Evolutionary conservation across 2,329 filamentous ascomycete species (phyloP).

Genomic region (Aspergillus thermomutatus): DNA sequence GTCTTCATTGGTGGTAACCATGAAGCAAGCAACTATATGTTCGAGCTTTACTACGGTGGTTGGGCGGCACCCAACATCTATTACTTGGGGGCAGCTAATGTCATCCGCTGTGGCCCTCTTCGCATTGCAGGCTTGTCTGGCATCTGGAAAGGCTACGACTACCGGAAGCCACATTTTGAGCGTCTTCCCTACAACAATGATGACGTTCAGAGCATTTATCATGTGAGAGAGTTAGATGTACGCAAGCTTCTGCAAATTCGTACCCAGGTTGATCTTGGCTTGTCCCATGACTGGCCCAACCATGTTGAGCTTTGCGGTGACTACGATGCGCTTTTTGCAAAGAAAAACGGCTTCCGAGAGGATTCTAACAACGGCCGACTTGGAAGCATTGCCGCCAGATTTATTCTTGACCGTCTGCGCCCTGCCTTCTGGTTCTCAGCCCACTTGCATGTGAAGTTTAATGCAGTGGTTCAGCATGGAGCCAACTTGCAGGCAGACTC

Average conservation of each 20-base stretch:
- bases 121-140: conserved; percentile 88
- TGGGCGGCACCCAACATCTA: conserved; percentile 98
- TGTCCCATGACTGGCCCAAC: conserved; percentile 95
- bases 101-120: conserved; percentile 76
- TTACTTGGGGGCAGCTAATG: conserved; percentile 90
- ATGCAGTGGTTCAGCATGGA: conserved; percentile 57
- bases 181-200: conserved; percentile 75
- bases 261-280: conserved; percentile 84
- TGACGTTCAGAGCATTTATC: conserved; percentile 80
- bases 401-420: conserved; percentile 75
- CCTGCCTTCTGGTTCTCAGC: conserved; percentile 91
- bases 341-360: conserved; percentile 69
- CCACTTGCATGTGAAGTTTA: conserved; percentile 86
- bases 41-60: conserved; percentile 91
- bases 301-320: conserved; percentile 78
- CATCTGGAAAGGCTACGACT: conserved; percentile 92
- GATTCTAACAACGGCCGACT: conserved; percentile 74
- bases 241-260: conserved; percentile 80
- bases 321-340: conserved; percentile 61
- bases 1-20: conserved; percentile 94
- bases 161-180: conserved; percentile 78
- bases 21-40: conserved; percentile 85
- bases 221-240: conserved; percentile 85
- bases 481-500: conserved; percentile 19
- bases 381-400: conserved; percentile 74